A percentile compares a stretch with the other conserved stretches of the same genome.
Evolutionary conservation across 805 yeast genomes (phyloP).

Genomic region (Metschnikowia arizonensis): DNA sequence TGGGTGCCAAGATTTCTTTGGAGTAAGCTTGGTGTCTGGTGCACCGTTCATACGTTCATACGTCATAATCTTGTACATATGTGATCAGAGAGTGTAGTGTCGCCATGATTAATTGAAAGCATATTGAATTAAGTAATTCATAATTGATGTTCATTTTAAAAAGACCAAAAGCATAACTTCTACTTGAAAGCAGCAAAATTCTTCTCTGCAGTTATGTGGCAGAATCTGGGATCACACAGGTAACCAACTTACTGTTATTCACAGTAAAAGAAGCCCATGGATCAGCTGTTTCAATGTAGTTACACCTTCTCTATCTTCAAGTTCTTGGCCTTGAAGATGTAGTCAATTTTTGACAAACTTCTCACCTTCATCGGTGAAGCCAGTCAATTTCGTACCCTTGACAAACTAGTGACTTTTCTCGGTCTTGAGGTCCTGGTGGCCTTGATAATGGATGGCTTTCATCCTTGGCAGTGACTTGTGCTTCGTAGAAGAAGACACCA

Average conservation of each 20-base stretch:
- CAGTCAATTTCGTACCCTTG: conserved; percentile 55
- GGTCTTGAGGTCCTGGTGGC: conserved; percentile 36
- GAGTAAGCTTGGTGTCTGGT: conserved; percentile 48
- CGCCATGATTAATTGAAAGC: background rate
- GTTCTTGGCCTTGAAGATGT: conserved; percentile 21
- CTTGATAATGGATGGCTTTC: conserved; percentile 34
- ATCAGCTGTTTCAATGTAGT: conserved; percentile 42
- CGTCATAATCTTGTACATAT: conserved; percentile 22
- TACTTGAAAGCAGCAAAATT: conserved; percentile 20
- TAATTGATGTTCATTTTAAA: too few species aligned
- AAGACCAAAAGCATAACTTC: background rate
- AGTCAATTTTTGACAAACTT: conserved; percentile 20
- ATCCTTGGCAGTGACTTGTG: conserved; percentile 37
- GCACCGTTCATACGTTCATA: conserved; percentile 10
- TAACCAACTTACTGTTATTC: conserved; percentile 54
- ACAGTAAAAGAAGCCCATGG: conserved; percentile 51
- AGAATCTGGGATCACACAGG: conserved; percentile 63
- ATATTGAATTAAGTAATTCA: background rate
- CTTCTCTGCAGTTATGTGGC: conserved; percentile 45
- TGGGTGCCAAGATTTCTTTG: conserved; percentile 89
- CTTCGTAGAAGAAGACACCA: conserved; percentile 58
- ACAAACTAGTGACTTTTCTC: conserved; percentile 42
- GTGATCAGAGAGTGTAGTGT: conserved; percentile 2
- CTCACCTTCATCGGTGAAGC: conserved; percentile 61
- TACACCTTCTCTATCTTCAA: conserved; percentile 37